Percentiles rank a stretch among this genome's conserved stretches.
phyloP scores from a whole-genome alignment of 148 eudicot genomes.

The Tetragonia tetragonoides region DNA sequence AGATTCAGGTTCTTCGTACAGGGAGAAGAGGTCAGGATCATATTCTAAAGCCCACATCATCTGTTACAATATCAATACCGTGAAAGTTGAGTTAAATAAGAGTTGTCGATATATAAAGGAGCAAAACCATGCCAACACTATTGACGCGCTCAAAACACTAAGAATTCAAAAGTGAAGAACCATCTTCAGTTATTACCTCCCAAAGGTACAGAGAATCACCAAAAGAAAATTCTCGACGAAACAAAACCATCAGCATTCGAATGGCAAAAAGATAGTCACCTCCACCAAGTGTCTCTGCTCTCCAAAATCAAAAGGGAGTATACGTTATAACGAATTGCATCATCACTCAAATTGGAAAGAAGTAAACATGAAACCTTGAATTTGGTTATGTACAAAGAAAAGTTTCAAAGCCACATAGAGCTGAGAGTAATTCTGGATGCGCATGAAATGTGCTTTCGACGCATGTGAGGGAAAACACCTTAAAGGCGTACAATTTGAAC shows the following conservation, averaged over 20 bases:
- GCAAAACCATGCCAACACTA: too few relatives aligned
- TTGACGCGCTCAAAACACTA: too few relatives aligned
- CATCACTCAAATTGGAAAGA: background rate
- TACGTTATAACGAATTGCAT: constrained; percentile 9
- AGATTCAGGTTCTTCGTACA: constrained; percentile 66
- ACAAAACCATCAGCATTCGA: constrained; percentile 98
- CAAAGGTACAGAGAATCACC: constrained; percentile 93
- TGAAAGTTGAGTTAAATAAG: constrained; percentile 6
- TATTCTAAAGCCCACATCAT: constrained; percentile 99
- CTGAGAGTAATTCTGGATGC: background rate
- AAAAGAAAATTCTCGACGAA: constrained; percentile 95
- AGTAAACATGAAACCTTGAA: background rate
- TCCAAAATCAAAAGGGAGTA: constrained; percentile 26
- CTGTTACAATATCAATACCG: constrained; percentile 37
- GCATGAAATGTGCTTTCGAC: background rate
- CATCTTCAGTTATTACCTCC: constrained; percentile 61
- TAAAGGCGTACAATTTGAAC: background rate
- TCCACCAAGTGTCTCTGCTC: constrained; percentile 81
- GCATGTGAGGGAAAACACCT: background rate
- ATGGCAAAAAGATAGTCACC: constrained; percentile 96
- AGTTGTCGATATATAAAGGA: background rate
- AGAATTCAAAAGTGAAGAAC: background rate
- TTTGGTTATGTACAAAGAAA: background rate
- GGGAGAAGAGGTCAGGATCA: constrained; percentile 70
- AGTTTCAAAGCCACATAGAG: background rate